A percentile compares a stretch with the other conserved stretches of the same genome.
These are phyloP conservation scores for Mycena crocata DNA, from an alignment of 768 basidiomycete species.

Conservation along the genomic window DNA sequence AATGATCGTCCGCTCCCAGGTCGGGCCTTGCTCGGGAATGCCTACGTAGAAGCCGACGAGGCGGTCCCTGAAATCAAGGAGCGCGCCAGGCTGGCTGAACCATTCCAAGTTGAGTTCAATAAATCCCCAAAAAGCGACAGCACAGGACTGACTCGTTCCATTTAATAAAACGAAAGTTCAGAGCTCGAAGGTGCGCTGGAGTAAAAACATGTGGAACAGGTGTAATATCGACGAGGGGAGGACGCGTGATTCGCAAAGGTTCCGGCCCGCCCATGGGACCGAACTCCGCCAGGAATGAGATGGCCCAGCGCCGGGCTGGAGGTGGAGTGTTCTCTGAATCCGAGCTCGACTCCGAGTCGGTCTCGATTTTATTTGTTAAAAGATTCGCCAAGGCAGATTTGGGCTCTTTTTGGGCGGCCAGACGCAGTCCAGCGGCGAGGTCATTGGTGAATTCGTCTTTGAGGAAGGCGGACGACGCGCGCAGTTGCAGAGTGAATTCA, in stretches of 20 bases:
- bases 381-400: no score
- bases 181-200: not conserved
- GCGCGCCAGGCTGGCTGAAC: not conserved
- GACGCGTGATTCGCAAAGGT: not conserved
- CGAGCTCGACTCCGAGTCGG: no score
- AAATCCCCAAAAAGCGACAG: no score
- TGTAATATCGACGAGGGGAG: not conserved
- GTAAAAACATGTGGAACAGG: not conserved
- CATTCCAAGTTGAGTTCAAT: not conserved
- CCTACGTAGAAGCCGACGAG: not conserved
- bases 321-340: no score
- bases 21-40: not conserved
- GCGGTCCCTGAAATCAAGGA: not conserved
- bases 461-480: no score
- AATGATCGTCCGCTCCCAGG: not conserved
- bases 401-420: no score
- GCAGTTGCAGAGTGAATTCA: no score
- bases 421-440: no score
- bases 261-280: not conserved
- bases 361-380: no score
- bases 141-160: not conserved
- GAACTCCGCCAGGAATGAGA: no score
- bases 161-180: not conserved
- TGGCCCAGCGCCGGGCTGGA: no score
- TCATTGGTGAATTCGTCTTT: no score